Evolutionary conservation across 179 eudicot species (phyloP), one percentile per base, ranked within the genome.

Genomic region (Silene vulgaris): DNA sequence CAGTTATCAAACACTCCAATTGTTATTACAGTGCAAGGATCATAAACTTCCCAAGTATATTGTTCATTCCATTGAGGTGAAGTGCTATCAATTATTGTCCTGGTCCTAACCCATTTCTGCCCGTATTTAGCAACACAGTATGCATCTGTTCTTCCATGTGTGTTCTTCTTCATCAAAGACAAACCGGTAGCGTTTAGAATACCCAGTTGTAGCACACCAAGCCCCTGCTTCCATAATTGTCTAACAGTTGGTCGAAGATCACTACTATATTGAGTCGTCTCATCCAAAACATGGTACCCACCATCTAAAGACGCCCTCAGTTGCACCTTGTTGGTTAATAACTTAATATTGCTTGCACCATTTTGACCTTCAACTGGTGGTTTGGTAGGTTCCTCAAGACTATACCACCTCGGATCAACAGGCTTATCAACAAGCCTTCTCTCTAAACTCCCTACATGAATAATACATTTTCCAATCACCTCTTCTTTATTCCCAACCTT

Each of bases 401-500:
- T 43, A 45, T 54, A 78, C 81, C 84, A 78, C 74, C 74, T 81
- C 20, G 76, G 13, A 54, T 78, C 81, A 74, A 81, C 76, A 1
- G 57, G 69, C 35, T 78, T 78, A 37, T 75, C 78, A 69, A 66
- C 59, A 21, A 75, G 20, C 67, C 83, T 63, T 67, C 80, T 76
- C 77, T 65, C 79, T 4, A 78, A 32, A 11, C 29, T 57, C 28
- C 76, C 78, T 21, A 81, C 70, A 78, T 78, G 81, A 70, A 81
- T 71, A 65, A 64, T 40, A 75, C 84, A 81, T 57, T 30, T 78
- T 9, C 84, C 84, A 7, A 78, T 35, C 16, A 78, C 74, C 69
- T 87, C 93, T 5, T 85, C 86, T 63, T 80, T 77, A 59, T 81
- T 78, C 35, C 82, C 82, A 9, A 83, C 74, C 75, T 71, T 84